phyloP scores from a whole-genome alignment of 2,329 filamentous ascomycete species.

The Aphanoascus verrucosus region DNA sequence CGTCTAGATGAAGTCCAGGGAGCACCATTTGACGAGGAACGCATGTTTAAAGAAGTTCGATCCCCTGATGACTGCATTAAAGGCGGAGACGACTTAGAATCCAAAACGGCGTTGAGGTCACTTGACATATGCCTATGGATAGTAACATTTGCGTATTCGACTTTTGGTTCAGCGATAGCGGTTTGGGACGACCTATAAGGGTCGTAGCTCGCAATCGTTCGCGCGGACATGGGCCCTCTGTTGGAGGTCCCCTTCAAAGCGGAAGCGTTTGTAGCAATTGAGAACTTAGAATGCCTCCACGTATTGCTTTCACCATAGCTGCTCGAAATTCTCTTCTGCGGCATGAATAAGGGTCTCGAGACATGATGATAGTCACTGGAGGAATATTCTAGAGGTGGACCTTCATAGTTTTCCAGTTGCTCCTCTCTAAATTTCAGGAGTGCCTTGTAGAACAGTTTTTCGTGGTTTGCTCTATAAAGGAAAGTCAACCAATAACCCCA shows the following conservation, averaged over 20 bases:
- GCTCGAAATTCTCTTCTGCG: constrained; percentile 24
- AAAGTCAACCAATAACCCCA: not conserved
- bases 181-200: constrained; percentile 64
- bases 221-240: constrained; percentile 36
- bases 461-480: constrained; percentile 60
- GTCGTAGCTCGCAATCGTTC: constrained; percentile 60
- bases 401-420: constrained; percentile 73
- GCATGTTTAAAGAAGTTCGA: not conserved
- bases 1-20: constrained; percentile 22
- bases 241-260: constrained; percentile 41
- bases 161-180: constrained; percentile 40
- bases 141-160: constrained; percentile 55
- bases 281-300: constrained; percentile 45
- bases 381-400: constrained; percentile 68
- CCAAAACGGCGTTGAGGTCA: not conserved
- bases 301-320: constrained; percentile 18
- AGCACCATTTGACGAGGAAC: constrained; percentile 9
- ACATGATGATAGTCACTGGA: constrained; percentile 85
- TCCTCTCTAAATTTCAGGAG: constrained; percentile 72
- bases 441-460: constrained; percentile 86
- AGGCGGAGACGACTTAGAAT: not conserved
- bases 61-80: not conserved
- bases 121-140: constrained; percentile 46
- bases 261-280: constrained; percentile 46
- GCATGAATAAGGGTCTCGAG: constrained; percentile 29